phyloP scores from a whole-genome alignment of 2,329 filamentous ascomycete genomes.

The Phyllosticta citribraziliensis region DNA sequence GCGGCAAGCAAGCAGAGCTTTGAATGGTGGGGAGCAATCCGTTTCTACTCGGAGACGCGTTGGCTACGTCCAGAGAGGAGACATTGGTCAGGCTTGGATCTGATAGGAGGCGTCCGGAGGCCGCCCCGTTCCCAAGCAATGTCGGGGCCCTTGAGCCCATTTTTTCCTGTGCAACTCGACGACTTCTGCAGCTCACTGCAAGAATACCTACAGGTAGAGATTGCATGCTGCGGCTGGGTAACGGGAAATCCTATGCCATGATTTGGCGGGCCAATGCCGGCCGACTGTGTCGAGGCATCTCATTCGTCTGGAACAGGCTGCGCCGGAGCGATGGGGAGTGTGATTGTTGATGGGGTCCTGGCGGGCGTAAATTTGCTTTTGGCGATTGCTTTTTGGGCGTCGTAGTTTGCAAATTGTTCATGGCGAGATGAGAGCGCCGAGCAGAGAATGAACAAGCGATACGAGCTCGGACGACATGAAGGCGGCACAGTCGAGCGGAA shows the following conservation, averaged over 20 bases:
- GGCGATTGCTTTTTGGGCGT: background rate
- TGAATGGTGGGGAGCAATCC: constrained; percentile 3
- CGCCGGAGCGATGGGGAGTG: background rate
- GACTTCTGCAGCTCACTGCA: constrained; percentile 9
- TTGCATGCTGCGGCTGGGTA: background rate
- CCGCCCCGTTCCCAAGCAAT: background rate
- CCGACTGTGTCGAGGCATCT: background rate
- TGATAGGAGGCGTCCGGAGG: constrained; percentile 6
- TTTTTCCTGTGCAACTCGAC: constrained; percentile 2
- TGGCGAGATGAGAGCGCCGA: background rate
- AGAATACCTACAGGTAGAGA: background rate
- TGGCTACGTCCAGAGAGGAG: constrained; percentile 1
- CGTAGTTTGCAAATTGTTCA: background rate
- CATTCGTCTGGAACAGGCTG: background rate
- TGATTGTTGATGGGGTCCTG: background rate
- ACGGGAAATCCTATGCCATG: constrained; percentile 2
- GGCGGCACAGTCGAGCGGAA: background rate
- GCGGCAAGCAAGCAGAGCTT: constrained; percentile 1
- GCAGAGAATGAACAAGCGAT: background rate
- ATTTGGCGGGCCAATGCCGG: background rate
- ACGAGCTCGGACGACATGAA: background rate
- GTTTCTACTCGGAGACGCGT: constrained; percentile 4
- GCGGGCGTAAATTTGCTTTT: background rate
- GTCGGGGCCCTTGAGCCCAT: constrained; percentile 7
- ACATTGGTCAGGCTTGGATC: constrained; percentile 8